A percentile compares a stretch with the other conserved stretches of the same genome.
Conservation (phyloP, 1,284 basidiomycete species). For the Trichosporon ovoides region DNA sequence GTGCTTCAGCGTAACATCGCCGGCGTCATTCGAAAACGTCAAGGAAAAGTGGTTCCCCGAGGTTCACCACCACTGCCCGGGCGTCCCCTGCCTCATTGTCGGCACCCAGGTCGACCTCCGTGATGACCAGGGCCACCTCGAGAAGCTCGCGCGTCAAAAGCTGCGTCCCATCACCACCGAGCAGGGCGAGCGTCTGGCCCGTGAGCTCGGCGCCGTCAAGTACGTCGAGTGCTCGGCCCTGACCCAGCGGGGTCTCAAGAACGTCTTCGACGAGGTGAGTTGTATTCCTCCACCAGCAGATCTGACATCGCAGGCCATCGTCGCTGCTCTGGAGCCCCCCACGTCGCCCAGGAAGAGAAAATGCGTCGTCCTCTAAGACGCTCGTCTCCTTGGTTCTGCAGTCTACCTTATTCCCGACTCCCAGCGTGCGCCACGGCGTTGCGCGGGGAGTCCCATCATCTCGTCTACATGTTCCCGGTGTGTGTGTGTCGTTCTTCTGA, state of each 20-base stretch:
- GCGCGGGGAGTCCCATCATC: background rate
- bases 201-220: slow-evolving; percentile 95
- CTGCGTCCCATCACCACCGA: slow-evolving; percentile 85
- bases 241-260: slow-evolving; percentile 99
- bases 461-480: background rate
- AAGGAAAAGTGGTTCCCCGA: slow-evolving; percentile 99
- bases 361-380: slow-evolving; percentile 70
- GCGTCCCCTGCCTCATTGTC: slow-evolving; percentile 96
- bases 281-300: background rate
- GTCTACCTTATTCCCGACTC: background rate
- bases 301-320: slow-evolving; percentile 70
- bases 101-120: slow-evolving; percentile 97
- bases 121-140: slow-evolving; percentile 85
- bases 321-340: slow-evolving; percentile 91
- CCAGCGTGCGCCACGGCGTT: background rate
- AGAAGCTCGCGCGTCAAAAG: slow-evolving; percentile 93
- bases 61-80: slow-evolving; percentile 99
- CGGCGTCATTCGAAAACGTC: slow-evolving; percentile 99
- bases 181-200: slow-evolving; percentile 85
- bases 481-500: slow-evolving; percentile 4
- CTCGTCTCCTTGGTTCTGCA: slow-evolving; percentile 1
- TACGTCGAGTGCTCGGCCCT: slow-evolving; percentile 98
- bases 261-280: slow-evolving; percentile 97
- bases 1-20: slow-evolving; percentile 97
- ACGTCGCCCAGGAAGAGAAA: slow-evolving; percentile 68